phyloP scores from a whole-genome alignment of 2,329 filamentous ascomycete genomes.

The Chaetomium strumarium region DNA sequence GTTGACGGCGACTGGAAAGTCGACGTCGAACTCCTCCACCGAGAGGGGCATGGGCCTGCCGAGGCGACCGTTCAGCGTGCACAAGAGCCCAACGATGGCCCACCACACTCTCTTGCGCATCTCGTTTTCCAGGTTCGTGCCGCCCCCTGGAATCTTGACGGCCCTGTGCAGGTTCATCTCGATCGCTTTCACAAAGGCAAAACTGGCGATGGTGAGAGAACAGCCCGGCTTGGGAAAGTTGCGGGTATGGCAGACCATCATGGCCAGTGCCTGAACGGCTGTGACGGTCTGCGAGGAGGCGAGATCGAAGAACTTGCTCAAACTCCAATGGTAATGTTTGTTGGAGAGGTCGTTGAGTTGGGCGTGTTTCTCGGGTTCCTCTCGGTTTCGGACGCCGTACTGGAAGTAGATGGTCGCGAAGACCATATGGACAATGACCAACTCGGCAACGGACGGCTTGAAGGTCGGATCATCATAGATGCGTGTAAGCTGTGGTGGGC shows the following conservation, averaged over 20 bases:
- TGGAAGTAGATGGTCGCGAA: constrained; percentile 75
- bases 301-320: constrained; percentile 64
- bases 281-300: constrained; percentile 54
- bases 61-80: constrained; percentile 67
- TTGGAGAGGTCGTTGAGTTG: constrained; percentile 61
- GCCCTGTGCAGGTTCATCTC: constrained; percentile 72
- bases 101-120: constrained; percentile 76
- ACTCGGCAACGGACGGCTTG: constrained; percentile 56
- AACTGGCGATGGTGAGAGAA: constrained; percentile 61
- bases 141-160: constrained; percentile 44
- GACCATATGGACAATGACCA: constrained; percentile 70
- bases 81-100: constrained; percentile 59
- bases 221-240: constrained; percentile 75
- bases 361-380: constrained; percentile 47
- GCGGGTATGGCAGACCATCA: constrained; percentile 67
- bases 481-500: constrained; percentile 44
- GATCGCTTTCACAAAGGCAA: constrained; percentile 62
- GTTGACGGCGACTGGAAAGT: constrained; percentile 64
- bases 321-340: constrained; percentile 69
- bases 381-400: constrained; percentile 63
- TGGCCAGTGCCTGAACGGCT: constrained; percentile 65
- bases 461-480: constrained; percentile 66
- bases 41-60: constrained; percentile 71
- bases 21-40: constrained; percentile 70
- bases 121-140: constrained; percentile 61